phyloP scores from a whole-genome alignment of 1,139 yeast species.

The Blastobotrys niveus region DNA sequence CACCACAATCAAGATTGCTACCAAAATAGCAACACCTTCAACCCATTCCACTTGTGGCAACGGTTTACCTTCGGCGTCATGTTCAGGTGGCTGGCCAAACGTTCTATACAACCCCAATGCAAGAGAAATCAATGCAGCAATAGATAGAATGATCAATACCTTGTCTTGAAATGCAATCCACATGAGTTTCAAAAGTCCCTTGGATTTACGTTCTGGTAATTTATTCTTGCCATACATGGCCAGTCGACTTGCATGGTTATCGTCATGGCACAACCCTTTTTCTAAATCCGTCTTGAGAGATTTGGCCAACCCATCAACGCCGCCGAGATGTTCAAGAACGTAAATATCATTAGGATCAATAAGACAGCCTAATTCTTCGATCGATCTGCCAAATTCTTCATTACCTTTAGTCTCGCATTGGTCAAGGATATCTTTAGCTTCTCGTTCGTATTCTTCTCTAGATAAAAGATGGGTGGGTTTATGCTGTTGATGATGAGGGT shows the following conservation, averaged over 20 bases:
- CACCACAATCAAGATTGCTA: constrained; percentile 86
- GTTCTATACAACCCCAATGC: constrained; percentile 91
- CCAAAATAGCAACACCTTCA: constrained; percentile 95
- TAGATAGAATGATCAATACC: constrained; percentile 72
- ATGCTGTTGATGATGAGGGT: background rate
- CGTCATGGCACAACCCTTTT: constrained; percentile 29
- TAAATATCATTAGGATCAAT: constrained; percentile 40
- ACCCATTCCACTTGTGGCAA: constrained; percentile 92
- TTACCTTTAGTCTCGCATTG: constrained; percentile 5
- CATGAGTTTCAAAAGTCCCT: constrained; percentile 62
- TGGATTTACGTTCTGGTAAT: constrained; percentile 64
- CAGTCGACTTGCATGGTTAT: constrained; percentile 34
- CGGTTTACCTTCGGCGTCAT: constrained; percentile 69
- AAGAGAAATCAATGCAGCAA: constrained; percentile 84
- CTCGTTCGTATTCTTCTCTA: constrained; percentile 4
- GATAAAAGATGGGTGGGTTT: no score
- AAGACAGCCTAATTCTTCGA: constrained; percentile 34
- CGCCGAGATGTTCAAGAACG: constrained; percentile 30
- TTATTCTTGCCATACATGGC: constrained; percentile 58
- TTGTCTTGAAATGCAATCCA: constrained; percentile 87
- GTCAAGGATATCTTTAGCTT: constrained; percentile 5
- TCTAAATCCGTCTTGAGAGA: constrained; percentile 31
- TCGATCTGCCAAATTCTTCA: constrained; percentile 22
- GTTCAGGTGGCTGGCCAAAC: constrained; percentile 72
- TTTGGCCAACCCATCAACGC: constrained; percentile 29